Base-by-base conservation (phyloP, 2,329 filamentous ascomycete genomes). In the Monosporascus cannonballus region DNA sequence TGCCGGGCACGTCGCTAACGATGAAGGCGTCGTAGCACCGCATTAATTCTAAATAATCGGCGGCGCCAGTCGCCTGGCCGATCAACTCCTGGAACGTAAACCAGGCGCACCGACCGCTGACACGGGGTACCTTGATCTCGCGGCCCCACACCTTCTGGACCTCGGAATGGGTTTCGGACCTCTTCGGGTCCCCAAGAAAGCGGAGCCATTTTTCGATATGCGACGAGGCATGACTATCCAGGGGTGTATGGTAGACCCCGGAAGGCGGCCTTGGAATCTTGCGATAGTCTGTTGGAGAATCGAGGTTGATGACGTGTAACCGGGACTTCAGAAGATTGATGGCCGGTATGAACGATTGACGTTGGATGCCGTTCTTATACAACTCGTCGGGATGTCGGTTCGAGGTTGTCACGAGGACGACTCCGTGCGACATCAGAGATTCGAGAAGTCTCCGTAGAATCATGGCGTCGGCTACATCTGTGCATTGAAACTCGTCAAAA, bases 401-500 rank as follows among this genome's bases (percentile, higher is more conserved):
- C 7, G 90, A 96, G 0, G 94, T 99, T 6, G 94, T 97, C 34
- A 99, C 87, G 50, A 99, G 79, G 17, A 97, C 92, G 3, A 96
- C 91, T n/a, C 94, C 94, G 65, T 97, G 92, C 4, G 89, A 89
- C 91, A 97, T 96, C 51, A 99, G 81, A 1, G 84, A 81, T 71
- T 97, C 92, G 8, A 99, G 83, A 6, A 99, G 77, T 58, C 89
- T 80, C 62, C 94, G 81, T 61, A 99, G 70, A 62, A 99, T 99
- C 94, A 99, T 99, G 62, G 94, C 94, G 73, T 97, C 93, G 17
- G 94, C 94, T 34, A 99, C 93, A 71, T 99, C 94, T 39, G 94
- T 99, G 67, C 92, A 96, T 69, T 99, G 94, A 67, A 99, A 99
- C 74, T 99, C 94, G 71, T 99, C 94, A 67, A 99, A 99, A 70